Percentiles rank a stretch among this genome's conserved stretches.
These are phyloP conservation scores for Oryza brachyantha DNA, from an alignment of 176 grass and related monocot species.

Conservation along the genomic window DNA sequence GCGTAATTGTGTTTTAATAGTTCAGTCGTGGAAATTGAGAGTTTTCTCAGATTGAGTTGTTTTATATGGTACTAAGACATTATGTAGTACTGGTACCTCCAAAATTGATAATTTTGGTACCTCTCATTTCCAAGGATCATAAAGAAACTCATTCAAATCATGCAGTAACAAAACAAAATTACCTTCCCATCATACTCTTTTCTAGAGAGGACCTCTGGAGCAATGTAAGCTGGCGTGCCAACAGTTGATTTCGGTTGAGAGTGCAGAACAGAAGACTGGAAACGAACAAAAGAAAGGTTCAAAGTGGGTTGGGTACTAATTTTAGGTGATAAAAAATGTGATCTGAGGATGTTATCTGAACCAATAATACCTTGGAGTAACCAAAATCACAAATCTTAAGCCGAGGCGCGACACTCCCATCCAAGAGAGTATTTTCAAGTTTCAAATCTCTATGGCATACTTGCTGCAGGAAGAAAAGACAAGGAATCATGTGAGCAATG, in stretches of 20 bases:
- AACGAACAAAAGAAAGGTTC: slow-evolving; percentile 11
- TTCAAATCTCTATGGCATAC: slow-evolving; percentile 91
- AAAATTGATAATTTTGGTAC: not conserved
- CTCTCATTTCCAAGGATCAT: not conserved
- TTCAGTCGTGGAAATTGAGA: not conserved
- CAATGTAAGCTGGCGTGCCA: slow-evolving; percentile 87
- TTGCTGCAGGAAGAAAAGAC: slow-evolving; percentile 55
- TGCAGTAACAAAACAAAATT: not conserved
- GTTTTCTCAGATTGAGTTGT: no score
- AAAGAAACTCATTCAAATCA: not conserved
- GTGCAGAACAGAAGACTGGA: slow-evolving; percentile 83
- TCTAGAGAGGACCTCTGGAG: slow-evolving; percentile 78
- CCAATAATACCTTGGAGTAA: slow-evolving; percentile 75
- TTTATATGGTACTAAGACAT: no score
- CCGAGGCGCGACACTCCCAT: slow-evolving; percentile 77
- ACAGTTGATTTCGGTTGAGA: slow-evolving; percentile 96
- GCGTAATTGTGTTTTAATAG: not conserved
- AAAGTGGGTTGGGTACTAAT: not conserved
- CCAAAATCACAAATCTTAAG: slow-evolving; percentile 96
- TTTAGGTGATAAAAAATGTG: not conserved
- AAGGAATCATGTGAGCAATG: not conserved
- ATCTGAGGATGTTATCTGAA: not conserved
- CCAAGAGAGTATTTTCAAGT: slow-evolving; percentile 93
- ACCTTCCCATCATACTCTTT: slow-evolving; percentile 94
- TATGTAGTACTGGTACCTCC: no score